Percentiles rank a stretch among this genome's conserved stretches.
Conservation (phyloP, 2,329 filamentous ascomycete species). For the Periglandula ipomoeae region DNA sequence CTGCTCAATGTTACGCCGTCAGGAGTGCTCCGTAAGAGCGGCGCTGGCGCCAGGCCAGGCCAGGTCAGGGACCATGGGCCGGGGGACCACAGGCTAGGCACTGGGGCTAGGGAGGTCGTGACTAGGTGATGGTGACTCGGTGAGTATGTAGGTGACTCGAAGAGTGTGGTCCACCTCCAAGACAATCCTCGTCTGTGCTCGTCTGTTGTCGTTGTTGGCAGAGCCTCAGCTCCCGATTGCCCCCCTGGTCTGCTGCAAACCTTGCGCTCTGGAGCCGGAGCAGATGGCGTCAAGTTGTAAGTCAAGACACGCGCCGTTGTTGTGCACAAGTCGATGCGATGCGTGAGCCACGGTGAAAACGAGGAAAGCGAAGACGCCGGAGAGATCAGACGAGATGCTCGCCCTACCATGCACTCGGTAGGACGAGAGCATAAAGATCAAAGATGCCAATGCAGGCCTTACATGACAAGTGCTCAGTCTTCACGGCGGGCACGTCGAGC, state of each 20-base stretch:
- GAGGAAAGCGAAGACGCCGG: too few relatives aligned
- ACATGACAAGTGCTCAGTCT: too few relatives aligned
- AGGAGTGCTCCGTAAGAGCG: too few relatives aligned
- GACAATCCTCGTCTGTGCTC: slow-evolving; percentile 2
- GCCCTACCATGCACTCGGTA: too few relatives aligned
- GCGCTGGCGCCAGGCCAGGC: too few relatives aligned
- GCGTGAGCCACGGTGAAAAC: too few relatives aligned
- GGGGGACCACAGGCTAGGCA: not conserved
- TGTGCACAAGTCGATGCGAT: not conserved
- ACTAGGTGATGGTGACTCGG: not conserved
- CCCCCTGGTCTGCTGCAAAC: slow-evolving; percentile 4
- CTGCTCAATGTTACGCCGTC: not conserved
- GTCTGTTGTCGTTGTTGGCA: slow-evolving; percentile 1
- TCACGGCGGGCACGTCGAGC: too few relatives aligned
- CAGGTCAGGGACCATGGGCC: not conserved
- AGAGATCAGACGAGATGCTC: too few relatives aligned
- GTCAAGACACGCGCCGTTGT: too few relatives aligned
- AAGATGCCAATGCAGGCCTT: too few relatives aligned
- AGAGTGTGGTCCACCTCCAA: slow-evolving; percentile 4
- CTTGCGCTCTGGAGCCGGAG: not conserved
- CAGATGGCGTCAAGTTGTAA: too few relatives aligned
- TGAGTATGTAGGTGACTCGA: not conserved
- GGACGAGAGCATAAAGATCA: too few relatives aligned
- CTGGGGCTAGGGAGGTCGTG: not conserved
- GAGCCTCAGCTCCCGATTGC: slow-evolving; percentile 1